Percentiles rank a stretch among this genome's conserved stretches.
phyloP scores from a whole-genome alignment of 2,329 filamentous ascomycete genomes.

The Calonectria henricotiae region DNA sequence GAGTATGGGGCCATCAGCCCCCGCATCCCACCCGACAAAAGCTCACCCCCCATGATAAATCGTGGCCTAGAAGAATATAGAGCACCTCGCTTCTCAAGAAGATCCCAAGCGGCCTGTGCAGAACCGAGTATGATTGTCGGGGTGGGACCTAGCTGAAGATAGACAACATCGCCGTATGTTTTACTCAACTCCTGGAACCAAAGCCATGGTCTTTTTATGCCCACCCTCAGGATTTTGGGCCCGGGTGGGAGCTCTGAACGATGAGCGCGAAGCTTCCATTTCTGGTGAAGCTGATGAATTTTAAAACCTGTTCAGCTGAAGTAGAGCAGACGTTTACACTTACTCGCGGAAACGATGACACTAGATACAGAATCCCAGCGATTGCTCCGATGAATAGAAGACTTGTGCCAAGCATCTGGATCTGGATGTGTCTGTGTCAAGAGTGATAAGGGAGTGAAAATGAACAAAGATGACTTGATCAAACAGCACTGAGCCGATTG shows the following conservation, averaged over 20 bases:
- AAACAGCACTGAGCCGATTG: neutral
- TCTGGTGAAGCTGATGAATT: constrained; percentile 55
- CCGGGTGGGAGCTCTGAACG: constrained; percentile 60
- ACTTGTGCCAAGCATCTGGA: neutral
- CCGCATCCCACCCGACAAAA: constrained; percentile 61
- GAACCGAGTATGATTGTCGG: constrained; percentile 63
- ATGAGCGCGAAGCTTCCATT: constrained; percentile 60
- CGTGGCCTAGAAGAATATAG: constrained; percentile 64
- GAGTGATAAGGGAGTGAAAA: neutral
- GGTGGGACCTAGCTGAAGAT: constrained; percentile 62
- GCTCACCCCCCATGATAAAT: constrained; percentile 65
- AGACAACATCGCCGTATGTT: constrained; percentile 62
- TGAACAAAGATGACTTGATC: neutral
- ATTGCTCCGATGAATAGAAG: constrained; percentile 6
- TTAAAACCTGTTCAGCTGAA: neutral
- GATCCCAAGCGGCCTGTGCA: constrained; percentile 62
- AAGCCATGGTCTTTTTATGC: constrained; percentile 61
- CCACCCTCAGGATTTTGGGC: constrained; percentile 58
- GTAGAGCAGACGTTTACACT: neutral
- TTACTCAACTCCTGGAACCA: constrained; percentile 61
- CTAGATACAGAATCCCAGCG: constrained; percentile 38
- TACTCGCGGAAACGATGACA: constrained; percentile 44
- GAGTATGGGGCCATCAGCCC: constrained; percentile 64
- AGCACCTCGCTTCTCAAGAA: constrained; percentile 62
- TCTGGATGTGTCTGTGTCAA: neutral